phyloP scores from a whole-genome alignment of 441 rosid species.

The Populus tomentosa region DNA sequence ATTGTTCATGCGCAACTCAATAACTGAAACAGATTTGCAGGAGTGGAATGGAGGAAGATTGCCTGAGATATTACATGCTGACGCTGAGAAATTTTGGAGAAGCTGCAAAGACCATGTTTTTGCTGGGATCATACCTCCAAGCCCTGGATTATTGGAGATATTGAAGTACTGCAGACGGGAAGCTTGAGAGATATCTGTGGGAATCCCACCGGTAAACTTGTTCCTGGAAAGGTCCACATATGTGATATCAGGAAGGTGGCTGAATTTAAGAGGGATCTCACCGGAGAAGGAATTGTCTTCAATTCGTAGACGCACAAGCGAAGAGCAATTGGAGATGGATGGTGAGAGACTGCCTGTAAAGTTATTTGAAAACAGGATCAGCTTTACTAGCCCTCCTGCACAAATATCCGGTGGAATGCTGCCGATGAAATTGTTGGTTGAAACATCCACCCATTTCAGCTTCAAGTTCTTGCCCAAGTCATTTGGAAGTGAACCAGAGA shows the following conservation, averaged over 20 bases:
- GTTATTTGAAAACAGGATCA: slow-evolving; percentile 82
- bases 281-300: slow-evolving; percentile 89
- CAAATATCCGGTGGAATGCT: slow-evolving; percentile 73
- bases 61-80: slow-evolving; percentile 60
- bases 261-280: slow-evolving; percentile 63
- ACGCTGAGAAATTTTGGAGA: slow-evolving; percentile 83
- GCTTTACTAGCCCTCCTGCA: slow-evolving; percentile 63
- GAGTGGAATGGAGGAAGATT: slow-evolving; percentile 48
- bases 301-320: slow-evolving; percentile 74
- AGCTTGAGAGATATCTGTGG: slow-evolving; percentile 52
- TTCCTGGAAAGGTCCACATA: slow-evolving; percentile 76
- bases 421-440: slow-evolving; percentile 73
- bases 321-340: slow-evolving; percentile 67
- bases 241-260: slow-evolving; percentile 51
- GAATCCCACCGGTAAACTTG: slow-evolving; percentile 73
- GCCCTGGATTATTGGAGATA: slow-evolving; percentile 57
- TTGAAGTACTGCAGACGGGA: slow-evolving; percentile 66
- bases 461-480: slow-evolving; percentile 69
- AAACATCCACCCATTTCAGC: slow-evolving; percentile 84
- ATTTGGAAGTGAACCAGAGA: slow-evolving; percentile 72
- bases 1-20: slow-evolving; percentile 58
- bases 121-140: slow-evolving; percentile 59
- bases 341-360: slow-evolving; percentile 60
- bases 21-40: slow-evolving; percentile 55
- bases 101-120: slow-evolving; percentile 56